Percentiles rank a stretch among this genome's conserved stretches.
Evolutionary conservation across 768 basidiomycete genomes (phyloP).

Genomic region (Glaciozyma antarctica): DNA sequence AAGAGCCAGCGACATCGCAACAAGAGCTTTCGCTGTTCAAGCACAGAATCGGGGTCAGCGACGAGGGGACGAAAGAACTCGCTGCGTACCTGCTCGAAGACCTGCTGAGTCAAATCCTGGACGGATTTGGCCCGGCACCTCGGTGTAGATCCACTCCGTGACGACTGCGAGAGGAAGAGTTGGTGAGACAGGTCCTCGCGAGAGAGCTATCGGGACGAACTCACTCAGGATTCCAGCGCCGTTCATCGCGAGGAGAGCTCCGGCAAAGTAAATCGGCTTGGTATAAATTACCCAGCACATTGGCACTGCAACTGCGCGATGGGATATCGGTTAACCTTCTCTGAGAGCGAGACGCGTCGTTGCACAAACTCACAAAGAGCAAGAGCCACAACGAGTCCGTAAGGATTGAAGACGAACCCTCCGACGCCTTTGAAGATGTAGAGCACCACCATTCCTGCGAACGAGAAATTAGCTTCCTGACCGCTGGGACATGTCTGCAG

Average conservation of each 20-base stretch:
- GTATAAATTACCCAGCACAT: constrained; percentile 26
- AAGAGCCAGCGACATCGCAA: constrained; percentile 36
- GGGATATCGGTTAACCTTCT: background rate
- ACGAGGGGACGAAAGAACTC: constrained; percentile 13
- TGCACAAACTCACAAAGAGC: constrained; percentile 14
- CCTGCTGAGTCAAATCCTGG: constrained; percentile 34
- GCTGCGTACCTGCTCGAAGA: constrained; percentile 16
- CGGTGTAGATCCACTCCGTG: constrained; percentile 34
- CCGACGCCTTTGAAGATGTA: constrained; percentile 38
- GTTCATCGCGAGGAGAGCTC: constrained; percentile 30
- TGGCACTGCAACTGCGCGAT: constrained; percentile 6
- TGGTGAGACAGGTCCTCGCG: background rate
- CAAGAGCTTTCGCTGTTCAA: constrained; percentile 32
- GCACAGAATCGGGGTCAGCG: constrained; percentile 35
- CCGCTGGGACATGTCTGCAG: too few relatives aligned
- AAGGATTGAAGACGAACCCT: constrained; percentile 37
- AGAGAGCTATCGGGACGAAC: background rate
- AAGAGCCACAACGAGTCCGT: constrained; percentile 8
- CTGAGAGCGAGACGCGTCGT: constrained; percentile 5
- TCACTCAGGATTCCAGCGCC: background rate
- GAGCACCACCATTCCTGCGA: constrained; percentile 15
- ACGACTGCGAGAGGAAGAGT: constrained; percentile 13
- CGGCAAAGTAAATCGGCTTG: constrained; percentile 23
- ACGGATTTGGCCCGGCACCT: constrained; percentile 17
- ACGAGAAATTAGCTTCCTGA: too few relatives aligned